Base-by-base conservation (phyloP, 2,329 filamentous ascomycete species). In the Aspergillus amoenus region DNA sequence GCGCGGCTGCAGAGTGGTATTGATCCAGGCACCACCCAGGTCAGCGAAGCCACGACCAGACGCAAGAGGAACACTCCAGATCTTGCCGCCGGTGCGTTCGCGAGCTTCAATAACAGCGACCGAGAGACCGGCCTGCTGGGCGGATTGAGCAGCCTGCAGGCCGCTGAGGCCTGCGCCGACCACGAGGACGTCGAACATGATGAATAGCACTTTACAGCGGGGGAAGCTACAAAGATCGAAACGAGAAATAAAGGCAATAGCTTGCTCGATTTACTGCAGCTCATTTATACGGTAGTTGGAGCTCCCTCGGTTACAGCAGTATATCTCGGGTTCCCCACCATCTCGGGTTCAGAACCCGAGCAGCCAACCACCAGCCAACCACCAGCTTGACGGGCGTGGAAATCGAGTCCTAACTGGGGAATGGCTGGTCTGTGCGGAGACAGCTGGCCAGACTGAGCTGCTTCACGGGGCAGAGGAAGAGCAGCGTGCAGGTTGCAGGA, bases 11-110 rank as follows among this genome's bases (percentile, higher is more conserved):
- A 78, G 82, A 1, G 73, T 78, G 50, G 84, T 79, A 59, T 87
- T 86, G 61, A 86, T 79, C 84, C 84, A 87, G 0, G 81, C 82
- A 0, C 82, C 84, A 4, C 84, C 84, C 0, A 84, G 64, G 21
- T 86, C 84, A 8, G 79, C 73, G 0, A 58, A 0, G 67, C 27
- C 67, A 24, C 42, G 8, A 44, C 62, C 24, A 32, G 52, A 43
- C 3, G 40, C 41, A 2, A 30, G 45, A 54, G 17, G 63, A 59
- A 2, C 32, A 12, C 45, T 55, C 68, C 68, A 76, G 0, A 69
- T 75, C 59, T 76, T 77, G 3, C 77, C 78, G 5, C 77, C 77
- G 0, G 79, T 74, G 2, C 78, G 73, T 55, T 78, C 72, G 7
- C 76, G 63, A 3, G 76, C 77, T 52, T 79, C 77, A 0, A 79